Evolutionary conservation across 257 asterid genomes (phyloP).

Genomic region (Solanum rostratum): DNA sequence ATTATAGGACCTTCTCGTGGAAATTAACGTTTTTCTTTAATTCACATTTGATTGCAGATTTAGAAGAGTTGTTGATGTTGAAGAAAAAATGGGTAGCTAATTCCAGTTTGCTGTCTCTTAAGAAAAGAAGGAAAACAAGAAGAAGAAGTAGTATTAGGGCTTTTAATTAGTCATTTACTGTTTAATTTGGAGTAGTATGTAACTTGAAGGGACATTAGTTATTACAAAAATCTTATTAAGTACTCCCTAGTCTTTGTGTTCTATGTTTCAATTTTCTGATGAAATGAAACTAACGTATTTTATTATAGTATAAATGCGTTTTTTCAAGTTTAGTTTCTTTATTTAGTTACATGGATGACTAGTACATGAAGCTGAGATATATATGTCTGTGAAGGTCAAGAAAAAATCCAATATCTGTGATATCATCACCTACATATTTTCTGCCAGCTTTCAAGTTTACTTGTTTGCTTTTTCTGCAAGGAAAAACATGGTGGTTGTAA

Average conservation of each 20-base stretch:
- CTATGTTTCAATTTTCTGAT: background rate
- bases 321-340: background rate
- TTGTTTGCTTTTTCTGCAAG: slow-evolving; percentile 5
- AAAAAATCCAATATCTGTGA: background rate
- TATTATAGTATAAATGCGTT: background rate
- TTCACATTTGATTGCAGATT: background rate
- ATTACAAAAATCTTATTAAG: background rate
- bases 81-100: background rate
- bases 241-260: background rate
- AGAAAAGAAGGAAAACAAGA: background rate
- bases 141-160: background rate
- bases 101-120: background rate
- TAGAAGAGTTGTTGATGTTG: background rate
- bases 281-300: background rate
- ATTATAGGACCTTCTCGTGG: background rate
- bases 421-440: slow-evolving; percentile 14
- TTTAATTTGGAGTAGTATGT: background rate
- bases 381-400: background rate
- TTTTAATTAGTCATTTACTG: background rate
- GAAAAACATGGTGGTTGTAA: background rate
- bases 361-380: background rate
- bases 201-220: background rate
- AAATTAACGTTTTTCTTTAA: background rate
- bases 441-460: slow-evolving; percentile 13
- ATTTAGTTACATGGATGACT: background rate